Evolutionary conservation across 805 yeast species (phyloP).

Genomic region (Saturnispora hagleri): DNA sequence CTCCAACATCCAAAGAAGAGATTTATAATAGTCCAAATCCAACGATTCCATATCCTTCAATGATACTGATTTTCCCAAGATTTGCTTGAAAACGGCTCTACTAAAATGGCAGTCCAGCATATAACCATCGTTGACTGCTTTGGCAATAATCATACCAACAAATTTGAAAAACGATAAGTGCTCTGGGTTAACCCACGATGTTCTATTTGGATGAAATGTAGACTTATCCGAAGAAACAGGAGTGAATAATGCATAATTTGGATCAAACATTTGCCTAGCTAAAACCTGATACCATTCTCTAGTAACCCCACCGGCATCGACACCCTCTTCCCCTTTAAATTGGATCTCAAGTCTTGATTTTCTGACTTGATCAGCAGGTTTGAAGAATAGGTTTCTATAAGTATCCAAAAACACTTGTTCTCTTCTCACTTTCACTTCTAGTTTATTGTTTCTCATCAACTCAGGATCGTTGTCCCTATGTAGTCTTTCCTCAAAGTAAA

Average conservation of each 20-base stretch:
- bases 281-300: constrained; percentile 96
- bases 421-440: constrained; percentile 66
- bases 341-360: constrained; percentile 64
- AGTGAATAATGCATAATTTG: constrained; percentile 84
- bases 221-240: constrained; percentile 90
- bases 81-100: constrained; percentile 85
- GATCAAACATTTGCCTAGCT: constrained; percentile 91
- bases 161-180: constrained; percentile 89
- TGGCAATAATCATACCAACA: constrained; percentile 89
- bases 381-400: constrained; percentile 72
- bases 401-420: constrained; percentile 91
- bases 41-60: constrained; percentile 90
- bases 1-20: constrained; percentile 91
- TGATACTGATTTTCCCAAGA: constrained; percentile 70
- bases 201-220: constrained; percentile 90
- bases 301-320: constrained; percentile 97
- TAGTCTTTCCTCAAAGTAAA: constrained; percentile 69
- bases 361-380: constrained; percentile 63
- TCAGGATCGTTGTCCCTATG: constrained; percentile 39
- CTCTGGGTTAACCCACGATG: constrained; percentile 88
- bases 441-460: constrained; percentile 28
- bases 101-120: constrained; percentile 91
- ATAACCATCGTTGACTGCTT: constrained; percentile 82
- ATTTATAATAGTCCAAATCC: constrained; percentile 86
- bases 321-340: constrained; percentile 92